These are phyloP conservation scores for Hyaloscypha bicolor DNA, from an alignment of 495 filamentous ascomycete species.

Conservation along the genomic window DNA sequence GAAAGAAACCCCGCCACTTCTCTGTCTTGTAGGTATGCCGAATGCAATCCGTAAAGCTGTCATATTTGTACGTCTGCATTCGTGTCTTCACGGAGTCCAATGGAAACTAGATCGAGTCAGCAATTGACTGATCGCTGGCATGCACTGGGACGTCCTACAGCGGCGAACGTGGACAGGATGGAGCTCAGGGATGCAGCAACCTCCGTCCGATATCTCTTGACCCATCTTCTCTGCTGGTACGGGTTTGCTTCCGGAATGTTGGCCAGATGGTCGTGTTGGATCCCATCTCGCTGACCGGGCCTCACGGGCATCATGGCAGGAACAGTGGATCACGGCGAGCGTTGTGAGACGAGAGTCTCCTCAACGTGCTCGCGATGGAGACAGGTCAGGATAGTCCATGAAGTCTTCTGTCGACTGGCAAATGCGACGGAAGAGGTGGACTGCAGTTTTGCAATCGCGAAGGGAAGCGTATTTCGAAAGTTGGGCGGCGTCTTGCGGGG, in stretches of 20 bases:
- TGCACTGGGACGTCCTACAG: conserved; percentile 45
- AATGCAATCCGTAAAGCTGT: conserved; percentile 68
- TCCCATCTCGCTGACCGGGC: conserved; percentile 44
- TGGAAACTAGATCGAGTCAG: conserved; percentile 59
- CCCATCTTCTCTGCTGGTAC: conserved; percentile 57
- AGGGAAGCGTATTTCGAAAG: conserved; percentile 2
- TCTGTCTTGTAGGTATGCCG: conserved; percentile 72
- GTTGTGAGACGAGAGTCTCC: conserved; percentile 54
- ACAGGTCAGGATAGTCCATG: conserved; percentile 62
- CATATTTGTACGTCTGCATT: conserved; percentile 81
- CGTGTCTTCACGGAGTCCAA: conserved; percentile 85
- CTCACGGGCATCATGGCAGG: conserved; percentile 53
- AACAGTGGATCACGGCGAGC: conserved; percentile 35
- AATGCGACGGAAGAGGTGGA: conserved; percentile 18
- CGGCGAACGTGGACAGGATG: conserved; percentile 70
- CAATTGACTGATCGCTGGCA: not conserved
- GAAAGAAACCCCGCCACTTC: conserved; percentile 74
- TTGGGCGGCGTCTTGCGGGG: conserved; percentile 22
- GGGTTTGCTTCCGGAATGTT: conserved; percentile 8
- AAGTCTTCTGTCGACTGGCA: conserved; percentile 21
- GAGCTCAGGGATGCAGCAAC: conserved; percentile 74
- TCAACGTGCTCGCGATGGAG: conserved; percentile 61
- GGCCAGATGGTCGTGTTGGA: conserved; percentile 38
- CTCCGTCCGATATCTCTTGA: conserved; percentile 78
- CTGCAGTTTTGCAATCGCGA: conserved; percentile 11